phyloP scores from a whole-genome alignment of 148 eudicot species.

The Nepenthes mirabilis region DNA sequence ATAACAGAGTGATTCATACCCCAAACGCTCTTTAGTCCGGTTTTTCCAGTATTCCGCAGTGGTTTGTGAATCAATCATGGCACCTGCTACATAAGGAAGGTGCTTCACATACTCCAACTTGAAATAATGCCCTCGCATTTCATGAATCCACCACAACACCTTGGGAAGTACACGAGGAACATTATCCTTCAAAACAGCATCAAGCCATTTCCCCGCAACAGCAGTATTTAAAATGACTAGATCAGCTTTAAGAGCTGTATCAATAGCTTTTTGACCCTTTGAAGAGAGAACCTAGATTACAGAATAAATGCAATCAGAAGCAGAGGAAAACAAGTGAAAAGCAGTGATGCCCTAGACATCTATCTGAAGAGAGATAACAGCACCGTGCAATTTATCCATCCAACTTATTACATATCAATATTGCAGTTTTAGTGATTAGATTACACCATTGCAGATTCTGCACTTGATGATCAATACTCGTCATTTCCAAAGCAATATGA shows the following conservation, averaged over 20 bases:
- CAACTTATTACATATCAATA: no score
- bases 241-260: constrained; percentile 87
- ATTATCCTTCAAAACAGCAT: constrained; percentile 79
- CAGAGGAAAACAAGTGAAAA: background rate
- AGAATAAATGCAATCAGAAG: constrained; percentile 4
- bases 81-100: constrained; percentile 91
- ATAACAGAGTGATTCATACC: constrained; percentile 24
- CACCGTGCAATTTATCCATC: no score
- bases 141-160: constrained; percentile 99
- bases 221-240: constrained; percentile 91
- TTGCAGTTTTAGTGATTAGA: no score
- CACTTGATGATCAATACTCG: no score
- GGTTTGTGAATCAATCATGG: constrained; percentile 92
- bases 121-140: constrained; percentile 99
- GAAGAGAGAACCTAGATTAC: constrained; percentile 56
- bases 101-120: constrained; percentile 91
- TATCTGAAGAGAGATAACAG: no score
- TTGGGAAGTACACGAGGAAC: constrained; percentile 86
- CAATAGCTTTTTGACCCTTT: constrained; percentile 80
- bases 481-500: no score
- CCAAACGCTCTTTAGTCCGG: constrained; percentile 78
- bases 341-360: no score
- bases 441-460: no score
- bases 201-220: constrained; percentile 98
- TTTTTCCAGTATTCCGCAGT: constrained; percentile 97